These are phyloP conservation scores for Dioscorea cayenensis DNA, from an alignment of 116 monocot species.

Conservation along the genomic window DNA sequence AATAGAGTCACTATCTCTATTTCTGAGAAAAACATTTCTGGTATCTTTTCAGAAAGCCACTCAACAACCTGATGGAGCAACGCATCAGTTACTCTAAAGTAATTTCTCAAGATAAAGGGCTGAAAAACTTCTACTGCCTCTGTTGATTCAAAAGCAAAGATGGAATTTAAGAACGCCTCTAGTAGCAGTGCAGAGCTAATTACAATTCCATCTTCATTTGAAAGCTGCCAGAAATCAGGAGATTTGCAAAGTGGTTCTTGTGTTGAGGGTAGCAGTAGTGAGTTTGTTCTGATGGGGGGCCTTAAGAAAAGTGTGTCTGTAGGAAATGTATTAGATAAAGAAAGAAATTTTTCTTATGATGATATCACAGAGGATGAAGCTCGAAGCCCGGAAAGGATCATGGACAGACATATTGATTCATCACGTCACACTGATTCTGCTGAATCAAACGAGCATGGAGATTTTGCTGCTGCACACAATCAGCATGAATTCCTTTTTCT, in stretches of 20 bases:
- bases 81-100: slow-evolving; percentile 8
- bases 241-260: slow-evolving; percentile 14
- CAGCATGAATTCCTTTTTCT: slow-evolving; percentile 27
- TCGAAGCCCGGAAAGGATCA: too few species aligned
- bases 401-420: slow-evolving; percentile 4
- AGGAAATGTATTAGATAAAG: slow-evolving; percentile 36
- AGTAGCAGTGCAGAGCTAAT: slow-evolving; percentile 8
- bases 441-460: slow-evolving; percentile 11
- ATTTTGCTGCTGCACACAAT: slow-evolving; percentile 5
- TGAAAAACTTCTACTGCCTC: slow-evolving; percentile 8
- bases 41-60: slow-evolving; percentile 24
- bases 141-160: slow-evolving; percentile 10
- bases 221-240: slow-evolving; percentile 31
- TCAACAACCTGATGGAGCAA: slow-evolving; percentile 18
- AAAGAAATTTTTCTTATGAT: slow-evolving; percentile 12
- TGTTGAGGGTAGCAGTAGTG: slow-evolving; percentile 18
- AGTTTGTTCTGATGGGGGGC: neutral
- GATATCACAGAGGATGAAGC: slow-evolving; percentile 17
- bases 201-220: slow-evolving; percentile 24
- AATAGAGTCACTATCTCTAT: neutral
- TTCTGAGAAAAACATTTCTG: slow-evolving; percentile 4
- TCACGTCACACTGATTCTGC: slow-evolving; percentile 1
- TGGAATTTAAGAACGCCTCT: slow-evolving; percentile 15
- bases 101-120: slow-evolving; percentile 17
- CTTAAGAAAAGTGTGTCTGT: slow-evolving; percentile 48